Base-by-base conservation (phyloP, 495 filamentous ascomycete genomes). In the Neurospora hispaniola region DNA sequence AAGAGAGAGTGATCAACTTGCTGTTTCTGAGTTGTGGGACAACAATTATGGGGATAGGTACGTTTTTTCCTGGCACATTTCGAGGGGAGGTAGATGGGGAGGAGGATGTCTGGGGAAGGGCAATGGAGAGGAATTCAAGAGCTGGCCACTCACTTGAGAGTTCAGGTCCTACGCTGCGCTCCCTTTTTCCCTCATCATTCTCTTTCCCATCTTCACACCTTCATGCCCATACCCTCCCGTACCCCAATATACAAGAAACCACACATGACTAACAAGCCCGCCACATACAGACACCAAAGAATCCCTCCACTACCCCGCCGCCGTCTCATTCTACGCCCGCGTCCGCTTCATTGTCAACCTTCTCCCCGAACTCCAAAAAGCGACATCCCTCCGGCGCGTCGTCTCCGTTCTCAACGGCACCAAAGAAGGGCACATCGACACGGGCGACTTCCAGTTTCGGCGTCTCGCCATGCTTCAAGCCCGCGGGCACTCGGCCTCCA, bases 321-420 rank as follows among this genome's bases (percentile, higher is more conserved):
- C 87, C 18, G 78, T 91, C 5, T 82, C 79, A 69, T 89, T 88
- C 80, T 92, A 92, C 79, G 81, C 87, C 38, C 89, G 91, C 18
- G 84, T 86, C 68, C 87, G 90, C 46, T 91, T 92, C 78, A 84
- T 86, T 31, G 72, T 79, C 54, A 90, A 91, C 76, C 85, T 93
- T 3, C 85, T 93, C 2, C 90, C 91, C 0, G 84, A 87, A 0
- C 76, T 93, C 0, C 80, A 80, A 38, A 69, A 76, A 8, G 84
- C 88, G 0, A 69, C 82, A 14, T 14, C 39, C 44, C 83, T 88
- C 16, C 85, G 86, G 1, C 88, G 91, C 2, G 88, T 93, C 8
- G 83, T 93, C 23, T 82, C 78, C 42, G 86, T 92, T n/a, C 78
- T 86, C 6, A 83, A 78, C 0, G 85, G 79, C 5, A 84, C 85